Evolutionary conservation across 1,284 basidiomycete species (phyloP).

Genomic region (Fomitopsis pinicola): DNA sequence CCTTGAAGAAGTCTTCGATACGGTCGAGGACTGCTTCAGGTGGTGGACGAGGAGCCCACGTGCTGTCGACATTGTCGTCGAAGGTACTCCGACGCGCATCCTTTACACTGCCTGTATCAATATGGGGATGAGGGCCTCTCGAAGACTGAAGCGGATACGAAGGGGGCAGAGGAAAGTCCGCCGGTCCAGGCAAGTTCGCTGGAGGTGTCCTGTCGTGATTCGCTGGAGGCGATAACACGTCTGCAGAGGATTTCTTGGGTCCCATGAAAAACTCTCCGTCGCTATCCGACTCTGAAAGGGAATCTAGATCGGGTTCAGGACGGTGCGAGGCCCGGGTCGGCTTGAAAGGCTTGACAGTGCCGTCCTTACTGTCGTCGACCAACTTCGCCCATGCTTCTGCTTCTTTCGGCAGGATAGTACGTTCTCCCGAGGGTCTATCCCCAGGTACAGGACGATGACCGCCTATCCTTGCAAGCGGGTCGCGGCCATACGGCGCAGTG

Average conservation of each 20-base stretch:
- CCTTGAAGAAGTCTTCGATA: constrained; percentile 93
- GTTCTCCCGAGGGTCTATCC: not conserved
- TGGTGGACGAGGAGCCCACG: constrained; percentile 87
- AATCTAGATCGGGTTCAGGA: not conserved
- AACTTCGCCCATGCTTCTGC: constrained; percentile 9
- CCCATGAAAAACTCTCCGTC: constrained; percentile 33
- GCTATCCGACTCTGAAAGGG: constrained; percentile 36
- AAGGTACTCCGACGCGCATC: constrained; percentile 54
- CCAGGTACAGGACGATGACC: constrained; percentile 8
- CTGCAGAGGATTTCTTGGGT: constrained; percentile 21
- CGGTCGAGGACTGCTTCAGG: constrained; percentile 94
- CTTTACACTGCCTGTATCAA: constrained; percentile 24
- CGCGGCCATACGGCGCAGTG: not conserved
- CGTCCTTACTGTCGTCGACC: constrained; percentile 20
- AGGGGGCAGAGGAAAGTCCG: constrained; percentile 18
- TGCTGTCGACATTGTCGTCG: constrained; percentile 50
- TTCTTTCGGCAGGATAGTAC: not conserved
- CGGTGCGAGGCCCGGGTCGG: not conserved
- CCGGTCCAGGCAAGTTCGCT: constrained; percentile 18
- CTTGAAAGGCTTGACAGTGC: constrained; percentile 14
- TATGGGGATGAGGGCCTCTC: constrained; percentile 9
- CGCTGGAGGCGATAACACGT: constrained; percentile 13
- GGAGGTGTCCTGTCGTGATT: constrained; percentile 14
- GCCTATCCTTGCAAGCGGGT: constrained; percentile 8
- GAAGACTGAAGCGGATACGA: constrained; percentile 10